Percentiles rank a stretch among this genome's conserved stretches.
Conservation (phyloP, 768 basidiomycete species). For the Dentipellis sp. region DNA sequence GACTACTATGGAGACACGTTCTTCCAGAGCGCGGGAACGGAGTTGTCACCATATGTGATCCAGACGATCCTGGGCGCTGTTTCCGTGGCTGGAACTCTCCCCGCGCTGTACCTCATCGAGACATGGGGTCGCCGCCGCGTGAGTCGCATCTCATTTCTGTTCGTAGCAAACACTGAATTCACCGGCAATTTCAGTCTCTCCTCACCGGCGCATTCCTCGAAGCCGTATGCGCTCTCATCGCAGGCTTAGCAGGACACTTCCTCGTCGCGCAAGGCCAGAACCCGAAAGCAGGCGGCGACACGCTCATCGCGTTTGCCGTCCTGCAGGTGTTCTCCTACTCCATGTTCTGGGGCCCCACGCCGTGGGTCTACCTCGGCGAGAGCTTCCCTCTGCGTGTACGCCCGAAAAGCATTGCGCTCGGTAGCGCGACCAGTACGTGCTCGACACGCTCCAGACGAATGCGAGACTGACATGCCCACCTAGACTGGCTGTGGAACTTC, state of each 20-base stretch:
- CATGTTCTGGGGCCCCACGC: slow-evolving; percentile 71
- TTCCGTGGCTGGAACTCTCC: slow-evolving; percentile 62
- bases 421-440: slow-evolving; percentile 44
- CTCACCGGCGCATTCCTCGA: slow-evolving; percentile 55
- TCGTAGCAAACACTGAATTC: not conserved
- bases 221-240: slow-evolving; percentile 54
- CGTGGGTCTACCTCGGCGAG: slow-evolving; percentile 69
- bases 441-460: not conserved
- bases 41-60: slow-evolving; percentile 66
- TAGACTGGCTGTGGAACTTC: slow-evolving; percentile 70
- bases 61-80: slow-evolving; percentile 70
- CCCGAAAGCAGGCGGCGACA: slow-evolving; percentile 48
- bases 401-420: slow-evolving; percentile 71
- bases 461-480: not conserved
- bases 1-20: slow-evolving; percentile 78
- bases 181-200: slow-evolving; percentile 35
- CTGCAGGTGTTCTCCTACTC: slow-evolving; percentile 65
- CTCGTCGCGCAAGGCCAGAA: slow-evolving; percentile 48
- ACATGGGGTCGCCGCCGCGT: slow-evolving; percentile 64
- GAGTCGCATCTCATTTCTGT: slow-evolving; percentile 7
- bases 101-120: slow-evolving; percentile 65
- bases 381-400: slow-evolving; percentile 76
- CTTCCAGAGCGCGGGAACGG: slow-evolving; percentile 65
- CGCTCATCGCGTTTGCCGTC: slow-evolving; percentile 69
- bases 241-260: slow-evolving; percentile 65